Evolutionary conservation across 2,329 filamentous ascomycete species (phyloP).

Genomic region (Fusarium cyanostomum): DNA sequence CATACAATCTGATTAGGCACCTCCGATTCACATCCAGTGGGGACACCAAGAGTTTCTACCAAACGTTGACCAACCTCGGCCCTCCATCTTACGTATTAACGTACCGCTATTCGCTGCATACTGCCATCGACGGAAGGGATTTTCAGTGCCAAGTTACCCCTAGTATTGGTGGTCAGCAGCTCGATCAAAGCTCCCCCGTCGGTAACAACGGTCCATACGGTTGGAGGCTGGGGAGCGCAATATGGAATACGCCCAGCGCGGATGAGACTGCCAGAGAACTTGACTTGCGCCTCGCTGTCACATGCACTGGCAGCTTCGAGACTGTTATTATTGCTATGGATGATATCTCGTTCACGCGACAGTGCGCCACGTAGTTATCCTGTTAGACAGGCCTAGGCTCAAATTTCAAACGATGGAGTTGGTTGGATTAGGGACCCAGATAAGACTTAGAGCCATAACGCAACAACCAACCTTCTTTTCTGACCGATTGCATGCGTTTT

Average conservation of each 20-base stretch:
- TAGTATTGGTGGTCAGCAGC: background rate
- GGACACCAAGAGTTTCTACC: background rate
- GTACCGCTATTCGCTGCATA: background rate
- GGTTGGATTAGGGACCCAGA: no score
- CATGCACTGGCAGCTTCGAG: background rate
- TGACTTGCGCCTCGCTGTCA: background rate
- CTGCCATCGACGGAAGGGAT: background rate
- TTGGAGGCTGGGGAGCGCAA: background rate
- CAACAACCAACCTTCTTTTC: no score
- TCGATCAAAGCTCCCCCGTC: background rate
- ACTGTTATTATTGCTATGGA: background rate
- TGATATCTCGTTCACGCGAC: background rate
- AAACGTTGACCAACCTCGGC: background rate
- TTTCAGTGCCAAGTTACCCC: background rate
- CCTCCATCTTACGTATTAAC: background rate
- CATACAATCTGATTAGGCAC: background rate
- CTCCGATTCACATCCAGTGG: background rate
- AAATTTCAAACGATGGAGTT: no score
- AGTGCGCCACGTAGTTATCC: no score
- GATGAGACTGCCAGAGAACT: background rate
- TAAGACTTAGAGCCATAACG: no score
- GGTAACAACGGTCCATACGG: background rate
- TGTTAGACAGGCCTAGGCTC: no score
- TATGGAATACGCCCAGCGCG: background rate
- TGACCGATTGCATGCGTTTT: no score